These are phyloP conservation scores for Boletus huronensis DNA, from an alignment of 768 basidiomycete genomes.

Conservation along the genomic window DNA sequence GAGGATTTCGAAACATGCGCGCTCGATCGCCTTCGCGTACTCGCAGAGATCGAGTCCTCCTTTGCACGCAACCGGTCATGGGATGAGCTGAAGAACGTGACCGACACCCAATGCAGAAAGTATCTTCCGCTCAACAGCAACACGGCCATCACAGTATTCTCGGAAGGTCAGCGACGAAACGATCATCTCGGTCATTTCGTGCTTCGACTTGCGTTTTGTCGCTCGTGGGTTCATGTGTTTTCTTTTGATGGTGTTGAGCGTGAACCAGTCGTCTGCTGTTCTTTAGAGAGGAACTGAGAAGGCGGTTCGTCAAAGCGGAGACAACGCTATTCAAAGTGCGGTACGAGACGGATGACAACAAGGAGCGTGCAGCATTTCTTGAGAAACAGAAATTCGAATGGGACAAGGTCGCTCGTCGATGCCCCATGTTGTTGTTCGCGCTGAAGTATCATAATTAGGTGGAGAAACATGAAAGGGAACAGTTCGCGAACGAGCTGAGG, in stretches of 20 bases:
- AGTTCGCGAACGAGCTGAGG: constrained; percentile 45
- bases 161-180: constrained; percentile 64
- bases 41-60: constrained; percentile 90
- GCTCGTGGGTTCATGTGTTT: constrained; percentile 64
- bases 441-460: constrained; percentile 43
- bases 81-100: constrained; percentile 70
- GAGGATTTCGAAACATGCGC: constrained; percentile 95
- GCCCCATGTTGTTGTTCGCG: neutral
- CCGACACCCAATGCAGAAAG: constrained; percentile 60
- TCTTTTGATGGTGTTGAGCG: neutral
- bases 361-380: constrained; percentile 68
- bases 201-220: constrained; percentile 89
- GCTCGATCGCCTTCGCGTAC: constrained; percentile 78
- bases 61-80: constrained; percentile 77
- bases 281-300: constrained; percentile 80
- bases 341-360: constrained; percentile 58
- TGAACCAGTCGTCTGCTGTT: neutral
- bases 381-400: constrained; percentile 53
- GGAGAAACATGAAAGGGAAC: constrained; percentile 49
- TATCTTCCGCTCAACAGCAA: constrained; percentile 70
- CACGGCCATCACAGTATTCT: constrained; percentile 43
- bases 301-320: constrained; percentile 89
- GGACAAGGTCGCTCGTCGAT: constrained; percentile 45
- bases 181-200: constrained; percentile 95
- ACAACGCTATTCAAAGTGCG: constrained; percentile 77